These are phyloP conservation scores for Triticum monococcum DNA, from an alignment of 176 grass and related monocot species.

Conservation along the genomic window DNA sequence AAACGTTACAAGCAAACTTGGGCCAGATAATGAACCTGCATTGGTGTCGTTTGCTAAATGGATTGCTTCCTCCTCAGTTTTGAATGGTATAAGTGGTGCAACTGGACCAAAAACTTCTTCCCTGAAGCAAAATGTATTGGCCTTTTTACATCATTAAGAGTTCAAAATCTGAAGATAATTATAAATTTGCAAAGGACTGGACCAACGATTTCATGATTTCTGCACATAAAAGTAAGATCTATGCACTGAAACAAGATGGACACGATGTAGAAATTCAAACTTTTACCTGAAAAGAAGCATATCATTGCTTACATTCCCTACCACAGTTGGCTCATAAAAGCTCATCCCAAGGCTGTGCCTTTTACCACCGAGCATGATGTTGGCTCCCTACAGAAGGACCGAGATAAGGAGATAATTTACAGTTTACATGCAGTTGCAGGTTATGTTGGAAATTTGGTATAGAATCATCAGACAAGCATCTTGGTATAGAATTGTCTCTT, in stretches of 20 bases:
- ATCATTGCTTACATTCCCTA: constrained; percentile 77
- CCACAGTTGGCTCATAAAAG: constrained; percentile 96
- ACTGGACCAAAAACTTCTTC: constrained; percentile 99
- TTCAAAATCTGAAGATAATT: neutral
- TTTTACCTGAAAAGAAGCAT: constrained; percentile 92
- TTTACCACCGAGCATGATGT: constrained; percentile 80
- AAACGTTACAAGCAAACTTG: neutral
- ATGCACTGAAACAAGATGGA: constrained; percentile 20
- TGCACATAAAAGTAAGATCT: constrained; percentile 25
- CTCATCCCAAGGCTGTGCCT: constrained; percentile 85
- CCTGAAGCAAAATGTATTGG: constrained; percentile 44
- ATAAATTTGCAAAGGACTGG: constrained; percentile 1
- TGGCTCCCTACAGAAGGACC: constrained; percentile 72
- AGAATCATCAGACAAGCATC: constrained; percentile 2
- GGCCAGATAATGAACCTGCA: constrained; percentile 52
- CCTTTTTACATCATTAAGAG: neutral
- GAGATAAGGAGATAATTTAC: neutral
- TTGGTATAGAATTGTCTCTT: neutral
- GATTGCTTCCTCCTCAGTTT: constrained; percentile 96
- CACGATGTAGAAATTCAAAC: constrained; percentile 2
- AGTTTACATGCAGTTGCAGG: constrained; percentile 13
- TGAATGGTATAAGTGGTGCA: constrained; percentile 94
- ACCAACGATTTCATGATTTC: constrained; percentile 14
- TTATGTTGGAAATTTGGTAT: neutral
- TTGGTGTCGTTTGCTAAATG: constrained; percentile 85